Base-by-base conservation (phyloP, 108 stramenopile species). In the Stephanodiscus minutulus region DNA sequence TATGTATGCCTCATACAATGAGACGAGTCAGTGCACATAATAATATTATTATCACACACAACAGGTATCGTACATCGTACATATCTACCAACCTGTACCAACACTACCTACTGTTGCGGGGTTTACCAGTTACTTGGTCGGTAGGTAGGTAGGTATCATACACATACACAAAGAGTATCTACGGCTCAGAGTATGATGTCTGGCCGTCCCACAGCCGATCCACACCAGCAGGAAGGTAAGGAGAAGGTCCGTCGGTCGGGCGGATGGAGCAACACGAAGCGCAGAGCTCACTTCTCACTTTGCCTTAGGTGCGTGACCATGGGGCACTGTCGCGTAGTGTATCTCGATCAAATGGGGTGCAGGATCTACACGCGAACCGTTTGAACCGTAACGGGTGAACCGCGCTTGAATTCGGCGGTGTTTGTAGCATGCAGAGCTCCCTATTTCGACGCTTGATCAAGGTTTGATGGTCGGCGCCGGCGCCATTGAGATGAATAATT, bases 281-380 rank as follows among this genome's bases (percentile, higher is more conserved):
- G 48, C 31, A 31, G 31, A 20, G 31, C 77, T 82, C 82, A 82
- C 82, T 82, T 82, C 82, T 82, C 82, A 82, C 82, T 82, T 82
- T 79, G 82, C 77, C 47, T 60, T 44, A 82, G 76, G 82, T 78
- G 21, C 24, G 79, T 77, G 27, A 77, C 76, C 33, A 81, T 72
- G 75, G 73, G 53, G 35, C 31, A 5, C 22, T 60, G 55, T 56
- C 6, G 55, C 7, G n/a, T 66, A 25, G 25, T 57, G 50, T 24
- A 0, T 24, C 50, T 52, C 15, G 22, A 52, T 52, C 22, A n/a
- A 7, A 7, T 58, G 25, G 12, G n/a, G n/a, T n/a, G 22, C 22
- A 27, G 36, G 24, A 17, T 39, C 9, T 1, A 33, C 5, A 5
- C 31, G 31, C 31, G 3, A 11, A 15, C 12, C 43, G 1, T 41